Evolutionary conservation across 371 early-diverging fungal species (phyloP), one percentile per base, ranked within the genome.

Genomic region (Mucor lusitanicus): DNA sequence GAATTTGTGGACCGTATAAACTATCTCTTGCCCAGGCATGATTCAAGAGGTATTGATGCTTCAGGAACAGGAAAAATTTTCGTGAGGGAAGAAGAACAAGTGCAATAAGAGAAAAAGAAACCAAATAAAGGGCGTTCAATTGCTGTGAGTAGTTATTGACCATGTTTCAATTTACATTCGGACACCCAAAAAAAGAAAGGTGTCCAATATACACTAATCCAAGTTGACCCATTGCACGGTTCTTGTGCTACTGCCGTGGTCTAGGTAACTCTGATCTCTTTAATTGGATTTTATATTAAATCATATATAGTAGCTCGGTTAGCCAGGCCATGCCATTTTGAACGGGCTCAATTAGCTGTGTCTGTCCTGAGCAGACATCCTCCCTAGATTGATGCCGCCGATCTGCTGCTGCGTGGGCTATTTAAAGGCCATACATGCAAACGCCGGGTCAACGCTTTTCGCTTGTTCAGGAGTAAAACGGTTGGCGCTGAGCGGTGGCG

Each of bases 1-100:
- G 67, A 86, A 89, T 46, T 85, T 79, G 61, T 88, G 88, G 63
- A 87, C 78, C 39, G 85, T 85, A 74, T 86, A 87, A 5, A 87
- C 87, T 12, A 81, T 77, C 69, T 88, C 87, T 56, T 67, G 50
- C 17, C 57, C 70, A 33, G 66, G 17, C 76, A 75, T 35, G 37
- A 35, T 35, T 35, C 12, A 12, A 35, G 37, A 9, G 37, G 12
- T 67, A 19, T 2, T 3, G 6, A 40, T 53, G 32, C 54, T 15
- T 44, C 48, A n/a, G 44, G 50, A 59, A 63, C 19, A 13, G 33
- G 35, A 30, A 8, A 30, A 68, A 59, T 23, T 39, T 46, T 19
- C 23, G 19, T 61, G 21, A 50, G 37, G 9, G 25, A 53, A 56
- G 55, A 61, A 56, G 50, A 61, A 46, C 8, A 33, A 33, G 33